Base-by-base conservation (phyloP, 2,329 filamentous ascomycete species). In the Phaeosphaeria sp. region DNA sequence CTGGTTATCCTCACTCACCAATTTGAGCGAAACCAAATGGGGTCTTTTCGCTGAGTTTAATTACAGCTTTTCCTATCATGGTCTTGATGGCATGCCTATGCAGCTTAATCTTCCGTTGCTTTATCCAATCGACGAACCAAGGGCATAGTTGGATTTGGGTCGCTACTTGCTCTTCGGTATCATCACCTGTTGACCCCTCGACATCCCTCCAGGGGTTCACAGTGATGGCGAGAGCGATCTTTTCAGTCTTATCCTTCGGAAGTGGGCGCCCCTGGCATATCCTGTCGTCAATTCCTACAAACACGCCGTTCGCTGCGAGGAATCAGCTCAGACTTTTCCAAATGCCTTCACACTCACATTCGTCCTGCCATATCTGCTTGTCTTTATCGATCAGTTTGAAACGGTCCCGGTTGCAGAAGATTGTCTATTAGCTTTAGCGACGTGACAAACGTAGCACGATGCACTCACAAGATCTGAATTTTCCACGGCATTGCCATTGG, bases 111-210 rank as follows among this genome's bases (percentile, higher is more conserved):
- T 55, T 46, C 13, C 50, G 52, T 20, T 30, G n/a, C 39, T 59
- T 57, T 17, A 64, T 47, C 55, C 55, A 64, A 33, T 61, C 50
- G 11, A 64, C 50, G 43, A 64, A 64, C 58, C 61, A 64, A 11
- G 52, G 52, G 41, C 58, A 64, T 21, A 64, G 20, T 21, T 64
- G 61, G 9, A 64, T 64, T 22, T 61, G 58, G 1, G 61, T 57
- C 15, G 54, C 46, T 30, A 47, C 20, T 30, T 33, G 21, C 18
- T 23, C 50, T 15, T 20, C n/a, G n/a, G n/a, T 25, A 36, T 44
- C 13, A 11, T 22, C 25, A 18, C 15, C 33, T 25, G 6, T 52
- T 3, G 15, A 23, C 27, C 21, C 41, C 17, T 36, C 21, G n/a
- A n/a, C n/a, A 15, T 52, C 50, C 9, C 33, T 17, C 23, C n/a